phyloP scores from a whole-genome alignment of 2,329 filamentous ascomycete species.

The Reticulascus tulasneorum region DNA sequence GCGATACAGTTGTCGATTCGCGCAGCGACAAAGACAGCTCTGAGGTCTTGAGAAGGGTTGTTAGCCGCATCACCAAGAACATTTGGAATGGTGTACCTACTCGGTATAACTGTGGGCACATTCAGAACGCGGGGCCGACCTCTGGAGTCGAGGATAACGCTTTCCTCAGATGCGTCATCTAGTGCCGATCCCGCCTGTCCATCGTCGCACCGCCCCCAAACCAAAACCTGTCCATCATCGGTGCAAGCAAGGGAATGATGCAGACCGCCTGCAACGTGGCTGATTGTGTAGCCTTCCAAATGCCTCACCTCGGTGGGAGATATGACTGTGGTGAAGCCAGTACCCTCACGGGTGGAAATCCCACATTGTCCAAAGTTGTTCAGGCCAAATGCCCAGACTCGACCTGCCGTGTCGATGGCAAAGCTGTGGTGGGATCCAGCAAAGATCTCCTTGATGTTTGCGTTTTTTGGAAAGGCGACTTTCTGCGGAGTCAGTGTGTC shows the following conservation, averaged over 20 bases:
- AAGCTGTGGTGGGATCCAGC: constrained; percentile 67
- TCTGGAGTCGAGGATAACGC: constrained; percentile 59
- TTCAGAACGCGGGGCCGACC: constrained; percentile 63
- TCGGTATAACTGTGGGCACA: constrained; percentile 21
- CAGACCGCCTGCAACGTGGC: constrained; percentile 57
- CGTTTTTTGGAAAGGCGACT: constrained; percentile 21
- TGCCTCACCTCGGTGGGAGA: constrained; percentile 51
- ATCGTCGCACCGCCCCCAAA: constrained; percentile 47
- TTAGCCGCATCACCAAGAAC: not conserved
- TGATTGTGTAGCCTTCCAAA: constrained; percentile 50
- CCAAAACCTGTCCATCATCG: constrained; percentile 35
- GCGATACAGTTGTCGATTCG: constrained; percentile 10
- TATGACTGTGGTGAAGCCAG: constrained; percentile 35
- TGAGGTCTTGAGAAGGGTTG: constrained; percentile 1
- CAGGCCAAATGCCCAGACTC: constrained; percentile 65
- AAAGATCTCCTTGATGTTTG: constrained; percentile 31
- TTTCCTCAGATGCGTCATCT: constrained; percentile 42
- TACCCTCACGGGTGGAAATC: constrained; percentile 28
- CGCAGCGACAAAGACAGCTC: constrained; percentile 30
- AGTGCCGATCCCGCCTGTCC: constrained; percentile 54
- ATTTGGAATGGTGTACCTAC: constrained; percentile 13
- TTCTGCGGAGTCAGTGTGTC: constrained; percentile 42
- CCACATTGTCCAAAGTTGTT: constrained; percentile 71
- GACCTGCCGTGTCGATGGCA: constrained; percentile 59
- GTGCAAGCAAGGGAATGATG: constrained; percentile 57